These are phyloP conservation scores for Tulasnella sp. DNA, from an alignment of 768 basidiomycete species.

Conservation along the genomic window DNA sequence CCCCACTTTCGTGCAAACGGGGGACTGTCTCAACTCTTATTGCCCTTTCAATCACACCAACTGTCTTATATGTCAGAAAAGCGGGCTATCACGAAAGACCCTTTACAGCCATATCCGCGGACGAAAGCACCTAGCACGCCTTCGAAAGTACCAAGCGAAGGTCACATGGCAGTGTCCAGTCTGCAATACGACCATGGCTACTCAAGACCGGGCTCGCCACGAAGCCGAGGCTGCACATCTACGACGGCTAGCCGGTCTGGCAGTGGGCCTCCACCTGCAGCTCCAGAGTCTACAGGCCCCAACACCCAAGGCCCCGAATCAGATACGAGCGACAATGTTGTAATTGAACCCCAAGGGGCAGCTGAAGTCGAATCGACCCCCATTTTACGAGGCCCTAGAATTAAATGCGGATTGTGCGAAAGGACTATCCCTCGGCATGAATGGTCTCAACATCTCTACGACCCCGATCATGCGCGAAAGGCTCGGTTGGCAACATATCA, in stretches of 20 bases:
- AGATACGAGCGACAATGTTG: background rate
- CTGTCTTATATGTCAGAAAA: background rate
- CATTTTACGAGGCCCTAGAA: background rate
- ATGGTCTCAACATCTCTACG: background rate
- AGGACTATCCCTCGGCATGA: background rate
- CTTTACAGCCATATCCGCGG: background rate
- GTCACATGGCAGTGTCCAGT: background rate
- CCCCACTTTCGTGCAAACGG: background rate
- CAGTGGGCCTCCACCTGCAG: background rate
- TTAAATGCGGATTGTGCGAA: background rate
- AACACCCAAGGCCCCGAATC: background rate
- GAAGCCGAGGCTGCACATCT: background rate
- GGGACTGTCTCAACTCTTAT: background rate
- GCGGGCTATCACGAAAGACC: background rate
- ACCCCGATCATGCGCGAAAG: background rate
- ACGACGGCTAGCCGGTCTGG: background rate
- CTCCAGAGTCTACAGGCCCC: background rate
- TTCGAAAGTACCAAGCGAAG: background rate
- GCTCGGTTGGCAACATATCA: background rate
- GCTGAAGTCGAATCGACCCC: background rate
- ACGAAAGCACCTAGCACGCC: background rate
- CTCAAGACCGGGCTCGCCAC: background rate
- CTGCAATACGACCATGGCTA: background rate
- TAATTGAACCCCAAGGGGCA: background rate
- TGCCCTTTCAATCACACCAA: constrained; percentile 5